Base-by-base conservation (phyloP, 2,329 filamentous ascomycete genomes). In the Cladophialophora bantiana region DNA sequence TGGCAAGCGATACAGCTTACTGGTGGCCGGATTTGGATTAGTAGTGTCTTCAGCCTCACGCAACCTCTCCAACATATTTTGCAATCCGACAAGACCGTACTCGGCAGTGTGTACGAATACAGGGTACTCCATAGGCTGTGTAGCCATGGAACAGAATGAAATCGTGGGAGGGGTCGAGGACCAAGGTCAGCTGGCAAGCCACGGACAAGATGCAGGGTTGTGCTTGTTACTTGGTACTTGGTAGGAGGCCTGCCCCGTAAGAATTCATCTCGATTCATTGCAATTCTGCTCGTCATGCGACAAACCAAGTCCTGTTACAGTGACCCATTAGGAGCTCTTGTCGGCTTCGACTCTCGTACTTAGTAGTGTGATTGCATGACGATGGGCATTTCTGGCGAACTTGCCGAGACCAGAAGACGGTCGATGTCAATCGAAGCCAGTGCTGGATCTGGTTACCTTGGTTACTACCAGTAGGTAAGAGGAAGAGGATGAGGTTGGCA, bases 311-410 rank as follows among this genome's bases (percentile, higher is more conserved):
- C 4, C 18, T 50, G 45, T 3, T 7, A 26, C 45, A 26, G 45
- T 18, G 45, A 20, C 45, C 45, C 45, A 20, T 26, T 20, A 26
- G 10, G 12, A 50, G 18, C 18, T 26, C 45, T 50, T 20, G n/a
- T 45, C 18, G 18, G 40, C 40, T 6, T 45, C 15, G n/a, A 45
- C 18, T 5, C 10, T 50, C 26, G 26, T 26, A 26, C 26, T 18
- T 26, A 18, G 45, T 50, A 50, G 45, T 20, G 45, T 50, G 45
- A 50, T 50, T 7, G 45, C 18, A 50, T 50, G 45, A 50, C 45
- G 0, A 26, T 50, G 5, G 5, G 45, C 12, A 50, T 50, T 26
- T 9, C 26, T 50, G 26, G 26, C 26, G 45, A 50, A 20, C 20
- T 20, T 12, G 45, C 18, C 18, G 45, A 26, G 26, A 9, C 45